phyloP scores from a whole-genome alignment of 345 rosid species.

The Eucalyptus camaldulensis region DNA sequence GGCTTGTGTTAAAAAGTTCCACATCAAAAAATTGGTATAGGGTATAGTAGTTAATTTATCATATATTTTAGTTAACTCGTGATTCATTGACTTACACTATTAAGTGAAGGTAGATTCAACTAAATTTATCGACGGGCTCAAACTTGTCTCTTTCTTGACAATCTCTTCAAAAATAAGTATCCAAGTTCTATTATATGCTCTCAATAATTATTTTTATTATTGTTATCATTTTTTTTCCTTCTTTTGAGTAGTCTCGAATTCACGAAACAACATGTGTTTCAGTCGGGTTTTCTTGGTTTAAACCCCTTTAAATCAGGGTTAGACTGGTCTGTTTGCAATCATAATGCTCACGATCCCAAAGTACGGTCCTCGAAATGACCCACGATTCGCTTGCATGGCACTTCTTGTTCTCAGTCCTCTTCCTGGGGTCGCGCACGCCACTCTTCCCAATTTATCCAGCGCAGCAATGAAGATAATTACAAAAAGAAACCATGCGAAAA shows the following conservation, averaged over 20 bases:
- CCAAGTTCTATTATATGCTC: fast-evolving
- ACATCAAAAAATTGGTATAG: fast-evolving
- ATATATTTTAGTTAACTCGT: fast-evolving
- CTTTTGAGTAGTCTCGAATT: background rate
- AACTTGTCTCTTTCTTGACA: background rate
- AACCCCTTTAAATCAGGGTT: conserved; percentile 3
- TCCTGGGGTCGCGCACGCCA: background rate
- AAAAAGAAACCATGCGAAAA: background rate
- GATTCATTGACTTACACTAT: background rate
- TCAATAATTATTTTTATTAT: background rate
- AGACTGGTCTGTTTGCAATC: conserved; percentile 10
- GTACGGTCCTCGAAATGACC: conserved; percentile 7
- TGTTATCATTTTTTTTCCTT: background rate
- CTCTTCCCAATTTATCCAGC: background rate
- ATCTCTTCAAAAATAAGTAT: fast-evolving
- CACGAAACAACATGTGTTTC: background rate
- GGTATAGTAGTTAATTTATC: background rate
- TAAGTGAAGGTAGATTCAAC: fast-evolving
- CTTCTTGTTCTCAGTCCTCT: background rate
- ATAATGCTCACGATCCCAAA: background rate
- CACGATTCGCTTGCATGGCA: background rate
- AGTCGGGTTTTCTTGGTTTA: background rate
- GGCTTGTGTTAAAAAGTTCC: background rate
- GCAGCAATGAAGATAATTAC: background rate
- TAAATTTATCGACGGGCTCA: fast-evolving